Evolutionary conservation across 164 flowering plant species (phyloP), one percentile per base, ranked within the genome.

Genomic region (Magnolia changhungtana): DNA sequence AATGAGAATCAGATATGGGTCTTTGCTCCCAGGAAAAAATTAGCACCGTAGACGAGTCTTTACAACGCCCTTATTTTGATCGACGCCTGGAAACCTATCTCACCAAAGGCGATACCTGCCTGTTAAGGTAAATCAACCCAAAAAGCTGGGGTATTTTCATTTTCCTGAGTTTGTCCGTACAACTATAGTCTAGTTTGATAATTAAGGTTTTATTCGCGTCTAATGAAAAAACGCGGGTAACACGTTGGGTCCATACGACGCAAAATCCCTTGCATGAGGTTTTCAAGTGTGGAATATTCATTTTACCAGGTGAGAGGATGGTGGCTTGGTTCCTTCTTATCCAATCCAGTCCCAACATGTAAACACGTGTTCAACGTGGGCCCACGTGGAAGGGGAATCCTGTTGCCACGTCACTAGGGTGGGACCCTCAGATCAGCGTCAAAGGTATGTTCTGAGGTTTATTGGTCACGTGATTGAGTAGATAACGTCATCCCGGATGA

Each of bases 261-360:
- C 24, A 24, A 24, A 24, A 24, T 24, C n/a, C n/a, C n/a, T n/a
- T n/a, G n/a, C n/a, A n/a, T 81, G 63, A 81, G 75, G 59, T 80
- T 76, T 78, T 70, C 77, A 76, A 72, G 74, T 69, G 63, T 59
- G 66, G 90, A 88, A 87, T 86, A 88, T 85, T 83, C 90, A 90
- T 74, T 76, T 73, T 87, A 84, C 86, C 89, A 80, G 81, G 79
- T 77, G 55, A 82, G 67, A 78, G 72, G 63, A 63, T 49, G 73
- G 80, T 73, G 68, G 76, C 67, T 71, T 63, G 76, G 73, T 86
- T 89, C 86, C 74, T 81, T 64, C 88, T 86, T 81, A 86, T 86
- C 90, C 85, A 58, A 58, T 58, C 14, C 63, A 58, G 63, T 13
- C 18, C 19, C 63, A 58, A 58, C 63, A 9, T 13, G 63, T 19